Conservation (phyloP, 257 asterid genomes). For the Solanum clarkiae region DNA sequence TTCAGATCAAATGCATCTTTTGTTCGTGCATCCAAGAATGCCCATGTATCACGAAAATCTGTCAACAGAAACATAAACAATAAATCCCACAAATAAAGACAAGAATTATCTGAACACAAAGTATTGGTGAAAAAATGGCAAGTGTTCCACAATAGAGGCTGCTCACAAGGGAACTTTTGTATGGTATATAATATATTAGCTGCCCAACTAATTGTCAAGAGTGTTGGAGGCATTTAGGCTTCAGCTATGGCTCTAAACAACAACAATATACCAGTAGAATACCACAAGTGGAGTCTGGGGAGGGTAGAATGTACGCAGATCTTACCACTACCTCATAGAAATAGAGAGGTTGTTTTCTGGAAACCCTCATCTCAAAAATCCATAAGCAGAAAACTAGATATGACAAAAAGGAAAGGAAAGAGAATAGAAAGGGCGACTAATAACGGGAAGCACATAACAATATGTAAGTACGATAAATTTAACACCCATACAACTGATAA, state of each 20-base stretch:
- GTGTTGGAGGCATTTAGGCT: not conserved
- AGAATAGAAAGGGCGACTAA: no score
- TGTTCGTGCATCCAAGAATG: slow-evolving; percentile 60
- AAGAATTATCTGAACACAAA: not conserved
- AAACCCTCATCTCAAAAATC: no score
- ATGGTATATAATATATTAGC: not conserved
- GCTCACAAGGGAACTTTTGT: not conserved
- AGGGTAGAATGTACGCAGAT: no score
- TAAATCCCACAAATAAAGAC: not conserved
- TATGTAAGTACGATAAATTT: no score
- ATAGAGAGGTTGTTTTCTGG: no score
- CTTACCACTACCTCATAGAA: no score
- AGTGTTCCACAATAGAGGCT: not conserved
- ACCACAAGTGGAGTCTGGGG: no score
- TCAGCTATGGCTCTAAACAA: not conserved
- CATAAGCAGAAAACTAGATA: no score
- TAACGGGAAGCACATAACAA: no score
- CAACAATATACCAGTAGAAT: no score
- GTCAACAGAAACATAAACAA: slow-evolving; percentile 2
- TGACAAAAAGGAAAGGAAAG: no score
- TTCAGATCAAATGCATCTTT: slow-evolving; percentile 79
- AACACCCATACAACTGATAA: no score
- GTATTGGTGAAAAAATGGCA: not conserved
- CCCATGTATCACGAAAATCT: slow-evolving; percentile 89
- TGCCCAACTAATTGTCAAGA: not conserved